phyloP scores from a whole-genome alignment of 2,329 filamentous ascomycete genomes.

The Neofusicoccum umdonicola region DNA sequence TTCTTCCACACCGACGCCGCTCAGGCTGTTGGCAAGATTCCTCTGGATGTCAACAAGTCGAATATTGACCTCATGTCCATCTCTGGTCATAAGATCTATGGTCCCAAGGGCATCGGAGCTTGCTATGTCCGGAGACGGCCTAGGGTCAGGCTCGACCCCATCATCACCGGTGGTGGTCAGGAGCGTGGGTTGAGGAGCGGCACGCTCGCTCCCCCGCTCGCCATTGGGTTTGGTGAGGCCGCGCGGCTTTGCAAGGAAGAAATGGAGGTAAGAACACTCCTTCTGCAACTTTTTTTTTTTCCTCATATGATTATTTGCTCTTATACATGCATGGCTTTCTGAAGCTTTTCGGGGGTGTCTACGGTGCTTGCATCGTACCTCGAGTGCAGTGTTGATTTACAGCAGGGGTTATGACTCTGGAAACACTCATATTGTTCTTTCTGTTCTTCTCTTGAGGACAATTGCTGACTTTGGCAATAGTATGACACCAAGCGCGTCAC shows the following conservation, averaged over 20 bases:
- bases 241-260: slow-evolving; percentile 89
- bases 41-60: slow-evolving; percentile 94
- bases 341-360: slow-evolving; percentile 62
- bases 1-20: slow-evolving; percentile 98
- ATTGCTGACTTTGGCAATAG: slow-evolving; percentile 48
- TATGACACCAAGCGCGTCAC: slow-evolving; percentile 89
- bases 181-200: slow-evolving; percentile 93
- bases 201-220: slow-evolving; percentile 82
- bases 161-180: slow-evolving; percentile 95
- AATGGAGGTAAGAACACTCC: slow-evolving; percentile 67
- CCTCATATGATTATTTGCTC: slow-evolving; percentile 73
- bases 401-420: slow-evolving; percentile 65
- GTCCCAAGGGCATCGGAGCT: slow-evolving; percentile 93
- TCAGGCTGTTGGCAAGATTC: slow-evolving; percentile 98
- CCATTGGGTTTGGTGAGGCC: slow-evolving; percentile 92
- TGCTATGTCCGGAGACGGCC: slow-evolving; percentile 93
- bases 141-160: slow-evolving; percentile 87
- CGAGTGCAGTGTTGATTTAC: slow-evolving; percentile 47
- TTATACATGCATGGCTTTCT: slow-evolving; percentile 87
- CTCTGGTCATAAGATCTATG: slow-evolving; percentile 97
- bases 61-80: slow-evolving; percentile 99
- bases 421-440: neutral
- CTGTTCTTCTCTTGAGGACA: slow-evolving; percentile 3
- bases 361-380: slow-evolving; percentile 27
- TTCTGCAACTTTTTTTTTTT: slow-evolving; percentile 17